Evolutionary conservation across 1,139 yeast genomes (phyloP), one percentile per base, ranked within the genome.

Genomic region (Ogataea hybrid): DNA sequence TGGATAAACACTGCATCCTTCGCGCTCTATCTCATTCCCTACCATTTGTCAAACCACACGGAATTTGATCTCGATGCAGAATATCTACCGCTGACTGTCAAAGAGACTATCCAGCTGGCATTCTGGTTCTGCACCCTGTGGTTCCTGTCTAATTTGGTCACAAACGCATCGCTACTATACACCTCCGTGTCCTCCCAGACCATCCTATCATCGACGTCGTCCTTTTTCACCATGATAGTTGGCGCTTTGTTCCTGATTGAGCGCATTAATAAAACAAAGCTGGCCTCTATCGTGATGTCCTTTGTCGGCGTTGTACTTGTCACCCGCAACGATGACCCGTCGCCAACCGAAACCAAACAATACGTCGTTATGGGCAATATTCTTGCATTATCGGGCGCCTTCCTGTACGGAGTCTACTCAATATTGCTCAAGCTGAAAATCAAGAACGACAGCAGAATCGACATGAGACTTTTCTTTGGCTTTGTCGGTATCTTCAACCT

Each of bases 161-260:
- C 94, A 27, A 92, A 92, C 63, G 87, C 96, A 1, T 82, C 95
- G 14, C 71, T 90, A 40, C 75, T 86, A 25, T 90, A 84, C 63
- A 92, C 97, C 0, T 82, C 92, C 10, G 97, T 90, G 23, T 95
- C 95, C 8, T 84, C 92, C 15, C 97, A 94, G 56, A 92, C 97
- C 4, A 90, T 92, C 28, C 66, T 92, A 34, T 84, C 96, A 6
- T 84, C 96, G 31, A 89, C 97, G 0, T 84, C 95, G 7, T 85
- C 96, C 11, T 89, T 92, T 60, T 92, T 92, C 74, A 92, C 98
- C 0, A 71, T 92, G 33, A 56, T 89, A 3, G 72, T 90, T n/a
- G 97, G 97, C 0, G 79, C 81, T 43, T 48, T 84, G 17, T 82
- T 80, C 48, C 69, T 80, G 23, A 77, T 89, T 7, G 98, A 92